Evolutionary conservation across 2,329 filamentous ascomycete genomes (phyloP).

Genomic region (Aspergillus hortae): DNA sequence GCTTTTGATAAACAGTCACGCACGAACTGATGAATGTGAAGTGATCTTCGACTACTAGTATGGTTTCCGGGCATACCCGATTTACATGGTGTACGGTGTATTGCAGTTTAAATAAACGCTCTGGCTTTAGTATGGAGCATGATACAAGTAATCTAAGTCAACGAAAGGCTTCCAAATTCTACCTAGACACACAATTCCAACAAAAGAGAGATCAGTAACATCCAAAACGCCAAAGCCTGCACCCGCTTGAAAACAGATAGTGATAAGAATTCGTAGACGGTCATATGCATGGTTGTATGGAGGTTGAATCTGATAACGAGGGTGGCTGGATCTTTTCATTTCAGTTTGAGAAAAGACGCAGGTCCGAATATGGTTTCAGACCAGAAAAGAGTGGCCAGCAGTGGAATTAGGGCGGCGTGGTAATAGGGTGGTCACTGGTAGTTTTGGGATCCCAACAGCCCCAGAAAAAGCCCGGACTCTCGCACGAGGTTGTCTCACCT

Average conservation of each 20-base stretch:
- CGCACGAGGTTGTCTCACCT: constrained; percentile 34
- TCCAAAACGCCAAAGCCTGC: neutral
- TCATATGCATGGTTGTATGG: neutral
- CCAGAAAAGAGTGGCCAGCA: neutral
- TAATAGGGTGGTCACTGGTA: constrained; percentile 27
- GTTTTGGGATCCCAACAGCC: constrained; percentile 49
- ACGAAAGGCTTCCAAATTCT: neutral
- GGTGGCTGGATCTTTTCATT: neutral
- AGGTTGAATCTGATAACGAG: neutral
- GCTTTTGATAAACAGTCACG: neutral
- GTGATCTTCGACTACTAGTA: neutral
- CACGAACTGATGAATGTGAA: neutral
- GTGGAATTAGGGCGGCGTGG: constrained; percentile 7
- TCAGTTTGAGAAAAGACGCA: neutral
- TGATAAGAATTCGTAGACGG: constrained; percentile 2
- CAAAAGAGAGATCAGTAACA: neutral
- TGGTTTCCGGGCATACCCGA: neutral
- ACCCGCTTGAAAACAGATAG: neutral
- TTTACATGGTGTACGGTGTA: neutral
- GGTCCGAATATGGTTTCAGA: neutral
- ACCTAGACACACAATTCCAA: neutral
- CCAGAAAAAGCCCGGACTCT: constrained; percentile 56
- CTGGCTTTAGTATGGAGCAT: neutral
- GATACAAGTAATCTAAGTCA: neutral
- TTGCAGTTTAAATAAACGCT: neutral